Base-by-base conservation (phyloP, 177 flowering plant genomes). In the Vitis hybrid region DNA sequence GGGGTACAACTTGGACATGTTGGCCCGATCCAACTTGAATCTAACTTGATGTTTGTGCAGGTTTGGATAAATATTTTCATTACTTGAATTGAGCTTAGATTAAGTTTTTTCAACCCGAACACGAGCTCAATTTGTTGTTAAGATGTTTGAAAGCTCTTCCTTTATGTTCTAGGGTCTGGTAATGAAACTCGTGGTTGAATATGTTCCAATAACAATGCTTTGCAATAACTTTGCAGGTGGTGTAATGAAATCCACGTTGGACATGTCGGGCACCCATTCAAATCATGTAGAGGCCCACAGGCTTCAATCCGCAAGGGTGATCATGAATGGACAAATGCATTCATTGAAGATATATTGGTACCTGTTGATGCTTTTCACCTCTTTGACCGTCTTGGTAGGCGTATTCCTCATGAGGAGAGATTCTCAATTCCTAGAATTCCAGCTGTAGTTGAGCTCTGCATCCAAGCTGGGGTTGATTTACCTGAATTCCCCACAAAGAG, bases 201-300 rank as follows among this genome's bases (percentile, higher is more conserved):
- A 26, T 26, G 30, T 8, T 60, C 15, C n/a, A 34, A 17, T 65
- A 3, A 15, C 23, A 21, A 5, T 58, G 15, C 8, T 54, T 32
- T 56, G 62, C n/a, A 56, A 67, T 8, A 40, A 3, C 10, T 48
- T 45, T 73, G 71, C 86, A 96, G 99, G 72, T 87, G 82, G 78
- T 96, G 99, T 64, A 87, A 81, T 71, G 99, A 93, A 79, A 85
- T 96, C 61, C 98, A 92, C 73, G 97, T 93, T 17, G 99, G 98
- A 64, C 85, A 89, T 54, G 78, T 68, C 57, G 97, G 98, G 45
- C 97, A 96, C 70, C 94, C 97, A 19, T 96, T 93, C 87, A 90
- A 80, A 74, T 87, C 99, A 55, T 96, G 99, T 79, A 85, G 78
- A 75, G 99, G 99, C 6, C 83, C 69, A 52, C 65, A 73, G 70